Conservation (phyloP, 108 stramenopile species). For the Pseudonitzschia multiseries region DNA sequence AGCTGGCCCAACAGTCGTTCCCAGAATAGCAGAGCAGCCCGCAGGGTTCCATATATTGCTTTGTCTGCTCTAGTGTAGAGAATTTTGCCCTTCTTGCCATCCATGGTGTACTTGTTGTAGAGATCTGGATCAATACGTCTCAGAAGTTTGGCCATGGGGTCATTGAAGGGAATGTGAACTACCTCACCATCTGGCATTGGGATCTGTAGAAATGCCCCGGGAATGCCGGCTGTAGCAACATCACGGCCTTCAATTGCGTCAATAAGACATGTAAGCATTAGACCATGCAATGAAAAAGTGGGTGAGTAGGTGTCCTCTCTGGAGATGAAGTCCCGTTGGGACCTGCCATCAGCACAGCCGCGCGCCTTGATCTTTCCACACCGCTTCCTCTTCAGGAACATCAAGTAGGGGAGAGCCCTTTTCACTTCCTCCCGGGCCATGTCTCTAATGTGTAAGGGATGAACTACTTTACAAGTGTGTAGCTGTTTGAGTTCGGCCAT, state of each 20-base stretch:
- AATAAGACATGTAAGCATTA: slow-evolving; percentile 13
- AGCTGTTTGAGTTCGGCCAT: neutral
- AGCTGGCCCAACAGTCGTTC: slow-evolving; percentile 20
- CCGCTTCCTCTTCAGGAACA: neutral
- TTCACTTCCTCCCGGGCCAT: neutral
- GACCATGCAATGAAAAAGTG: neutral
- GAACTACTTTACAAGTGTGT: neutral
- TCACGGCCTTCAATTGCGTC: slow-evolving; percentile 40
- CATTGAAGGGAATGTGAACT: no score
- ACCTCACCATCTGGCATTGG: neutral
- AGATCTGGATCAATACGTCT: slow-evolving; percentile 8
- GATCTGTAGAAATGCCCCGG: slow-evolving; percentile 44
- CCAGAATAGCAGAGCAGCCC: slow-evolving; percentile 39
- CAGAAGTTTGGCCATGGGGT: neutral
- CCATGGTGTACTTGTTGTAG: slow-evolving; percentile 18
- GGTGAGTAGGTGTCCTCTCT: neutral
- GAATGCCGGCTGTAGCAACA: slow-evolving; percentile 33
- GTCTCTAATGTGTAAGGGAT: neutral
- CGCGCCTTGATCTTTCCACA: neutral
- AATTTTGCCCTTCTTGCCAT: slow-evolving; percentile 18
- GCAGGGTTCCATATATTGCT: slow-evolving; percentile 45
- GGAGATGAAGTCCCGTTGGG: neutral
- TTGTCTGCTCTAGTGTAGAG: slow-evolving; percentile 43
- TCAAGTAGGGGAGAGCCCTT: neutral
- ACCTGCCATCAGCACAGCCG: neutral